A percentile compares a stretch with the other conserved stretches of the same genome.
Conservation (phyloP, 768 basidiomycete species). For the Russula sp. region DNA sequence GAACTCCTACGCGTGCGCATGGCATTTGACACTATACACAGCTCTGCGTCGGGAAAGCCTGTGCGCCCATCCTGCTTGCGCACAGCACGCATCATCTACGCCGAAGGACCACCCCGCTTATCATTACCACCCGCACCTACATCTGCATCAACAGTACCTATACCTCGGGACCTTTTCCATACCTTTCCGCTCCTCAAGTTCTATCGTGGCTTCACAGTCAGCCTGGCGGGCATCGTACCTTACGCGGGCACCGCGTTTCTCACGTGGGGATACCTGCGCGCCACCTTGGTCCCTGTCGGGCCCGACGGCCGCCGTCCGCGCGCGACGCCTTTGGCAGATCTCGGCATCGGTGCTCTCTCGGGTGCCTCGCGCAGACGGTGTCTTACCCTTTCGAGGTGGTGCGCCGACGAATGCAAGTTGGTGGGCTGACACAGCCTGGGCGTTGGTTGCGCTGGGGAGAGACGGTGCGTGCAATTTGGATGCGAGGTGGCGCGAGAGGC, state of each 20-base stretch:
- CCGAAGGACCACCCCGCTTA: constrained; percentile 47
- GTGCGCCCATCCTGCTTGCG: constrained; percentile 49
- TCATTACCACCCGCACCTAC: constrained; percentile 8
- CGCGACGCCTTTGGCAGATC: constrained; percentile 56
- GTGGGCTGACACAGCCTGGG: constrained; percentile 77
- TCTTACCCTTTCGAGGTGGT: constrained; percentile 96
- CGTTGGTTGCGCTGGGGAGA: constrained; percentile 79
- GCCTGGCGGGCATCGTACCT: constrained; percentile 87
- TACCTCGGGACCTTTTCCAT: constrained; percentile 43
- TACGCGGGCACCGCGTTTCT: constrained; percentile 96
- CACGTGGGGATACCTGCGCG: constrained; percentile 77
- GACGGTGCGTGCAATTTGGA: constrained; percentile 67
- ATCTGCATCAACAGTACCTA: constrained; percentile 32
- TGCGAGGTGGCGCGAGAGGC: constrained; percentile 70
- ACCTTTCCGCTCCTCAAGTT: constrained; percentile 81
- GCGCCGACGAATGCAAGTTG: constrained; percentile 92
- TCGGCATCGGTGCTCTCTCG: constrained; percentile 80
- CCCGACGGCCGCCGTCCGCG: constrained; percentile 32
- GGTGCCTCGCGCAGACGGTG: constrained; percentile 85
- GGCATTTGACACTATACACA: constrained; percentile 70
- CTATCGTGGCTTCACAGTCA: constrained; percentile 96
- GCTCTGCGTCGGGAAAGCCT: constrained; percentile 19
- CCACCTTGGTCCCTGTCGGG: constrained; percentile 51
- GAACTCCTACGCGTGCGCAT: constrained; percentile 94
- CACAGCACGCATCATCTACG: constrained; percentile 65